Percentiles rank a stretch among this genome's conserved stretches.
Evolutionary conservation across 225 moss, liverwort and hornwort genomes (phyloP).

Genomic region (Antitrichia curtipendula): DNA sequence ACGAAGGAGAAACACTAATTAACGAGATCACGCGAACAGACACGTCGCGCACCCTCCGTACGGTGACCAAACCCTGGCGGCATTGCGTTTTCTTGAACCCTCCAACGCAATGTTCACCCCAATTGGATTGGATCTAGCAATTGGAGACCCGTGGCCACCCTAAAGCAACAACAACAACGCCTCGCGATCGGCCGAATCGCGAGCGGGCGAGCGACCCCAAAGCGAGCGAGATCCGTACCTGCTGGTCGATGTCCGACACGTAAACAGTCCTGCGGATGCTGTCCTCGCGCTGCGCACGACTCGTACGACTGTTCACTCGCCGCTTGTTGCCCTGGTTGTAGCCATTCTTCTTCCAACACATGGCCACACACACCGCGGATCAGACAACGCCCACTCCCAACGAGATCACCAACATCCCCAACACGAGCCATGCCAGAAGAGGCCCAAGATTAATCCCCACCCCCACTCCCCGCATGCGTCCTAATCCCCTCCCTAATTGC

Average conservation of each 20-base stretch:
- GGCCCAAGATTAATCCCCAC: background rate
- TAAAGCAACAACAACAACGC: background rate
- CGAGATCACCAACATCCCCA: background rate
- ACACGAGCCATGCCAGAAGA: background rate
- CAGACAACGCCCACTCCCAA: background rate
- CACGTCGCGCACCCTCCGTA: background rate
- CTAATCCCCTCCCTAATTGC: slow-evolving; percentile 13
- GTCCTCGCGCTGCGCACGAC: slow-evolving; percentile 92
- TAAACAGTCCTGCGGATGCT: slow-evolving; percentile 91
- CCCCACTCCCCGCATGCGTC: background rate
- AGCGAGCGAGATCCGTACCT: slow-evolving; percentile 37
- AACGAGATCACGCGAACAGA: background rate
- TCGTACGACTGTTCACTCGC: slow-evolving; percentile 74
- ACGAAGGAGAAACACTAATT: background rate
- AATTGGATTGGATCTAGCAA: slow-evolving; percentile 10
- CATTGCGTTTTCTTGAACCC: slow-evolving; percentile 1
- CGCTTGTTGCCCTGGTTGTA: slow-evolving; percentile 64
- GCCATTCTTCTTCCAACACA: slow-evolving; percentile 73
- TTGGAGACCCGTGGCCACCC: background rate
- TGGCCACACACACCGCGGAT: slow-evolving; percentile 23
- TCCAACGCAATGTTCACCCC: background rate
- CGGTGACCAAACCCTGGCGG: background rate
- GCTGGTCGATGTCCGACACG: slow-evolving; percentile 95
- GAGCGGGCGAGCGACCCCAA: background rate
- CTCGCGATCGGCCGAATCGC: background rate